These are phyloP conservation scores for Fusarium bulbicola DNA, from an alignment of 2,329 filamentous ascomycete species.

Conservation along the genomic window DNA sequence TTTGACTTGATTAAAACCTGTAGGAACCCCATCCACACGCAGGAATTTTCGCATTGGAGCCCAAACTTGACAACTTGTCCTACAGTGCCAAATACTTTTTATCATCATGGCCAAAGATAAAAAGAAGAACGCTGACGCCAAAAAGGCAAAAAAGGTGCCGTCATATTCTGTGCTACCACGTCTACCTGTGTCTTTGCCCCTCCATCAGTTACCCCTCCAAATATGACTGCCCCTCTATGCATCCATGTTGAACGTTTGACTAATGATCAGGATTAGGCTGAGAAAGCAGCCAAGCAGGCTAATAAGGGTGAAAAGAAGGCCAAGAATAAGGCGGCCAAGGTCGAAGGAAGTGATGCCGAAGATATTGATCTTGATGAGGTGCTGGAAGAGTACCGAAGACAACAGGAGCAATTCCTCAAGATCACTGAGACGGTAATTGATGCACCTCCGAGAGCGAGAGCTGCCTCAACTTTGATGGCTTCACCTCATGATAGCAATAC, in stretches of 20 bases:
- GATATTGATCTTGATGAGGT: conserved; percentile 94
- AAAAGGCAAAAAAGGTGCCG: conserved; percentile 60
- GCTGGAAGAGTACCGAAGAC: conserved; percentile 89
- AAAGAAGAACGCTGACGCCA: conserved; percentile 58
- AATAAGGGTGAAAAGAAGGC: conserved; percentile 90
- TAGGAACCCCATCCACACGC: conserved; percentile 39
- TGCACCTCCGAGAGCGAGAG: conserved; percentile 78
- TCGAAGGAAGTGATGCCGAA: conserved; percentile 86
- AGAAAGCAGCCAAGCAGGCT: conserved; percentile 80
- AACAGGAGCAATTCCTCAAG: conserved; percentile 94
- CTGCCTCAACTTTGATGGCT: conserved; percentile 83
- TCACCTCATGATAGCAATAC: conserved; percentile 89
- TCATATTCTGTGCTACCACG: conserved; percentile 11
- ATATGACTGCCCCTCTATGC: conserved; percentile 23
- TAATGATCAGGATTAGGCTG: conserved; percentile 52
- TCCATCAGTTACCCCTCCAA: conserved; percentile 34
- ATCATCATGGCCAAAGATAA: conserved; percentile 61
- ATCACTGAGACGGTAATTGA: conserved; percentile 82
- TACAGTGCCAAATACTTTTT: not conserved
- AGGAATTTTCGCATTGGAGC: conserved; percentile 30
- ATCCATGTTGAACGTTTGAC: conserved; percentile 15
- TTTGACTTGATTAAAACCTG: conserved; percentile 44
- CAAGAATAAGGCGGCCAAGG: conserved; percentile 74
- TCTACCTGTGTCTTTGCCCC: conserved; percentile 14
- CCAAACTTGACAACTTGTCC: conserved; percentile 10